These are phyloP conservation scores for Lodderomyces parapsilosis DNA, from an alignment of 1,139 yeast genomes.

Conservation along the genomic window DNA sequence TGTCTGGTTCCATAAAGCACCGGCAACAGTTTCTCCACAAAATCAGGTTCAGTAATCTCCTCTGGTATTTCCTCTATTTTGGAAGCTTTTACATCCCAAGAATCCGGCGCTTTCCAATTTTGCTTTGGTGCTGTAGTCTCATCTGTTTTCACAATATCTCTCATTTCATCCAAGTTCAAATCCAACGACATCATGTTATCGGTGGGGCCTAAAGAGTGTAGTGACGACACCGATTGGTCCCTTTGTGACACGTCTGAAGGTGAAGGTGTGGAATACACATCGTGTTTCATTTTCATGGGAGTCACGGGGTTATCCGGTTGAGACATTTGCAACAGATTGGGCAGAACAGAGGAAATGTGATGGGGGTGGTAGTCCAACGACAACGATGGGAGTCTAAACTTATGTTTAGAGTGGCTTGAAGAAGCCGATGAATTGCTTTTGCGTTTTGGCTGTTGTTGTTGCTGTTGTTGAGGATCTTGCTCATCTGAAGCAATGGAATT, in stretches of 20 bases:
- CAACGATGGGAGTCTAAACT: constrained; percentile 38
- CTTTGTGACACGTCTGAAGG: constrained; percentile 5
- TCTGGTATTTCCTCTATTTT: constrained; percentile 7
- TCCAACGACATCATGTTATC: constrained; percentile 21
- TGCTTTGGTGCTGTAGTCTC: constrained; percentile 9
- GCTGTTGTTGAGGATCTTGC: not conserved
- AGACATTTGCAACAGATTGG: constrained; percentile 12
- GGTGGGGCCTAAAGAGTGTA: constrained; percentile 5
- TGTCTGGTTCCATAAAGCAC: constrained; percentile 38
- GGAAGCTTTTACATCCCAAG: constrained; percentile 66
- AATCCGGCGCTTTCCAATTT: constrained; percentile 71
- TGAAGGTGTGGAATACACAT: constrained; percentile 2
- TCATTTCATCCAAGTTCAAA: constrained; percentile 54
- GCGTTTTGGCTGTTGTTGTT: constrained; percentile 9
- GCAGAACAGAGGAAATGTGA: constrained; percentile 9
- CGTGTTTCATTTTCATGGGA: not conserved
- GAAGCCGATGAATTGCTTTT: constrained; percentile 17
- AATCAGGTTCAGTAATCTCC: constrained; percentile 6
- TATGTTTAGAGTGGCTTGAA: constrained; percentile 24
- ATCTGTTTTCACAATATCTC: constrained; percentile 47
- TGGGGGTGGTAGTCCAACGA: constrained; percentile 23
- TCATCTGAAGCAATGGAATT: constrained; percentile 8
- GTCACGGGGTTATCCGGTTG: constrained; percentile 7
- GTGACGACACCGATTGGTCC: constrained; percentile 1
- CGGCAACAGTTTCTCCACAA: constrained; percentile 19